These are phyloP conservation scores for Malassezia caprae DNA, from an alignment of 1,284 basidiomycete species.

Conservation along the genomic window DNA sequence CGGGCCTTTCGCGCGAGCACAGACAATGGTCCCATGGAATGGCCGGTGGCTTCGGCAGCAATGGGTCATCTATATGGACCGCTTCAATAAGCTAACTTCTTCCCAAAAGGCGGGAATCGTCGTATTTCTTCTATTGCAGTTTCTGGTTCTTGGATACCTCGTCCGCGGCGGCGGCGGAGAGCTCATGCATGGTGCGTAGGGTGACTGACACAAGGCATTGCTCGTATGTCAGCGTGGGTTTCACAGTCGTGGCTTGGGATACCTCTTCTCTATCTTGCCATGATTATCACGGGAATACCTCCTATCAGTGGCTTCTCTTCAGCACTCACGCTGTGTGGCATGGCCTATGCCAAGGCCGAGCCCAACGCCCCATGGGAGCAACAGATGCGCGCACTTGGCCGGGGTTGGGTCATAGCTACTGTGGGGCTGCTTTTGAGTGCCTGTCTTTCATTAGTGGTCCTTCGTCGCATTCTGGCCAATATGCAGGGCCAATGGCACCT, in stretches of 20 bases:
- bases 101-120: not conserved
- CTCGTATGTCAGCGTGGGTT: slow-evolving; percentile 22
- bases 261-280: slow-evolving; percentile 20
- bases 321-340: slow-evolving; percentile 31
- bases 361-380: not conserved
- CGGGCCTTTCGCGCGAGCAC: not conserved
- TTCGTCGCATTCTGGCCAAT: slow-evolving; percentile 18
- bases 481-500: slow-evolving; percentile 16
- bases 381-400: slow-evolving; percentile 13
- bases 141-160: not conserved
- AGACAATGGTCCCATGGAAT: not conserved
- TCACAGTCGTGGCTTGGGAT: slow-evolving; percentile 18
- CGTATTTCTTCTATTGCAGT: not conserved
- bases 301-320: slow-evolving; percentile 40
- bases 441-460: slow-evolving; percentile 21
- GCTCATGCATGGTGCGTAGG: slow-evolving; percentile 22
- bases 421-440: slow-evolving; percentile 30
- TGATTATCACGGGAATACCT: slow-evolving; percentile 23
- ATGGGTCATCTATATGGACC: not conserved
- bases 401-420: slow-evolving; percentile 34
- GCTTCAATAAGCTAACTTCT: not conserved
- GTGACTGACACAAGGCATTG: slow-evolving; percentile 1
- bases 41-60: not conserved
- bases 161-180: slow-evolving; percentile 20
- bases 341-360: slow-evolving; percentile 23